Evolutionary conservation across 1,139 yeast genomes (phyloP), one percentile per base, ranked within the genome.

Genomic region (Candida anutae): DNA sequence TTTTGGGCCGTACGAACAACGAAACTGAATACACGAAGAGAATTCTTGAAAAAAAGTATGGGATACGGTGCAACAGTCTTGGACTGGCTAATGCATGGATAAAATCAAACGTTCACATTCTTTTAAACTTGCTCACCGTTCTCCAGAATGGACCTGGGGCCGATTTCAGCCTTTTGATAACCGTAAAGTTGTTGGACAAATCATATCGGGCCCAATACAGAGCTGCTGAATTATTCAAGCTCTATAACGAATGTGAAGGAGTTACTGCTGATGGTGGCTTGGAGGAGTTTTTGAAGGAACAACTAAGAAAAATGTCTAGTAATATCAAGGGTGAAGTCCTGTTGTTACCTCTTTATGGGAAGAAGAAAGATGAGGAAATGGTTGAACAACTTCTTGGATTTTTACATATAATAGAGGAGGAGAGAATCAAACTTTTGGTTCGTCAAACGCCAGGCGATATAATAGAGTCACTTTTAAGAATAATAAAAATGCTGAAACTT

Each of bases 81-180:
- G 58, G 69, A 1, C 57, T 69, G 16, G 55, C 66, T 2, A 71
- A 73, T 3, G 53, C 61, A 9, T 79, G 87, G 87, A 42, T 67
- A 8, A 56, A 61, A 4, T 62, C 74, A 12, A 58, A 62, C 17
- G 54, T 75, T 0, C 73, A 69, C 33, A 48, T 69, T 22, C 49
- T 77, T 9, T 41, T 77, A 13, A 74, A 75, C 33, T 50, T 76
- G 15, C 43, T 77, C 31, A 65, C 62, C 34, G 53, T 77, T 1
- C 23, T 62, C 2, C 49, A 48, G 13, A 42, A 46, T 11, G 53
- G 54, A 4, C 35, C 48, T 3, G 59, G 62, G 2, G 41, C 59
- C 16, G 65, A 60, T 26, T 49, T 64, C 32, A 50, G 61, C 10
- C 38, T 62, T 21, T 30, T 64, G 23, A 47, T 55, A 30, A 29